A percentile compares a stretch with the other conserved stretches of the same genome.
These are phyloP conservation scores for Clitopilus passeckerianus DNA, from an alignment of 768 basidiomycete species.

Conservation along the genomic window DNA sequence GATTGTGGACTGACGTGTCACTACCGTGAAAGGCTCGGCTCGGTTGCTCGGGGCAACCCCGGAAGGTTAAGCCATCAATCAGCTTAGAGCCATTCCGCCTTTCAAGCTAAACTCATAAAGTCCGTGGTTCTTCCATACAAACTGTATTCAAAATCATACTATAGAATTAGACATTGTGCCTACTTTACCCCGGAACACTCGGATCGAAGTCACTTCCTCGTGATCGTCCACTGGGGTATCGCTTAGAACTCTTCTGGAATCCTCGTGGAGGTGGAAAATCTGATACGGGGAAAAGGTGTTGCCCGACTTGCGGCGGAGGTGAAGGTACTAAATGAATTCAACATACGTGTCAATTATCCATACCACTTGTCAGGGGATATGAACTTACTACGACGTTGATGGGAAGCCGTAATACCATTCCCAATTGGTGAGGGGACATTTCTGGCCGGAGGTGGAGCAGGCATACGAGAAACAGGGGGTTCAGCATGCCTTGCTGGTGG, in stretches of 20 bases:
- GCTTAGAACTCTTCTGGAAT: slow-evolving; percentile 44
- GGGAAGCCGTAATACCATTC: not conserved
- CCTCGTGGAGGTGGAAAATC: slow-evolving; percentile 77
- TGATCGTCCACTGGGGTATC: slow-evolving; percentile 61
- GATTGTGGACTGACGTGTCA: slow-evolving; percentile 46
- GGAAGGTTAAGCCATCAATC: not conserved
- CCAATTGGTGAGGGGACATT: not conserved
- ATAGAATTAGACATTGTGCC: slow-evolving; percentile 4
- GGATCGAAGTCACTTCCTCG: slow-evolving; percentile 72
- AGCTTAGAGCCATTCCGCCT: not conserved
- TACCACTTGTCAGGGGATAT: not conserved
- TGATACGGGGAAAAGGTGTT: slow-evolving; percentile 68
- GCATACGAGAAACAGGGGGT: slow-evolving; percentile 36
- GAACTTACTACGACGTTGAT: slow-evolving; percentile 16
- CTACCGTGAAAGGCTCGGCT: slow-evolving; percentile 6
- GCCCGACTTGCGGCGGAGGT: slow-evolving; percentile 55
- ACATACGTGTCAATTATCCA: not conserved
- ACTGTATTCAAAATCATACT: slow-evolving; percentile 3
- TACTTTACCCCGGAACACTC: slow-evolving; percentile 23
- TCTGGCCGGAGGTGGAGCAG: slow-evolving; percentile 21
- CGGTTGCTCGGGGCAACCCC: slow-evolving; percentile 1
- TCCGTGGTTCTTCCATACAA: not conserved
- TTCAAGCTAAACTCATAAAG: not conserved
- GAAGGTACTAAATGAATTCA: slow-evolving; percentile 32
- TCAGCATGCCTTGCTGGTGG: slow-evolving; percentile 26